Evolutionary conservation across 2,329 filamentous ascomycete species (phyloP), one percentile per base, ranked within the genome.

Genomic region (Xylaria arbuscula): DNA sequence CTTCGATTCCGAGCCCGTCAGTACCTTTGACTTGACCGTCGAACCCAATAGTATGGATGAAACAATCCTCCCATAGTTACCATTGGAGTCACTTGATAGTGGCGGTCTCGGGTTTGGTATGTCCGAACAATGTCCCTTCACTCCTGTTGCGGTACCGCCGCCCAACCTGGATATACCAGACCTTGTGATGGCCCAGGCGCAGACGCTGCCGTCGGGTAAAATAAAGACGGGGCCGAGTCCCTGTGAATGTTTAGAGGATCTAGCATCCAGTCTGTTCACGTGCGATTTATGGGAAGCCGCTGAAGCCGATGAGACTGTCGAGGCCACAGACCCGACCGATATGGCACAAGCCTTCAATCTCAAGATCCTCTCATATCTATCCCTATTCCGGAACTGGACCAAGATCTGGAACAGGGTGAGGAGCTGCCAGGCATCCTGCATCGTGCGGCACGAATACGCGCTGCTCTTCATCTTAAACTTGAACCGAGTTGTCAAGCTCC

Each of bases 231-330:
- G 28, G 13, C 15, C 7, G n/a, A n/a, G 32, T 13, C 7, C 28
- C 11, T 54, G 51, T 19, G 17, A 6, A 36, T 36, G 51, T 36
- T 19, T 36, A 11, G 51, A 19, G n/a, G 28, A 54, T 2, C 11
- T 36, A 8, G 17, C 28, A 36, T 54, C 17, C 17, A 19, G 32
- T 19, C 51, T 54, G 2, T 10, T 54, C 3, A 19, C 28, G 9
- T 54, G 32, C 17, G 51, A 54, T 36, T 34, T 54, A n/a, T 54
- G 17, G 51, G 51, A 54, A 8, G 51, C 17, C n/a, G 28, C 48
- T 7, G 50, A 53, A 11, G 50, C 1, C 6, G 17, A 24, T 8
- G 24, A n/a, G 50, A 34, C 50, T 11, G 19, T 19, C 9, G 19
- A 22, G 45, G 22, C 19, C 13, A 13, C 28, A 34, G 13, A 17